Percentiles rank a stretch among this genome's conserved stretches.
These are phyloP conservation scores for Alternaria sp. DNA, from an alignment of 2,329 filamentous ascomycete genomes.

Conservation along the genomic window DNA sequence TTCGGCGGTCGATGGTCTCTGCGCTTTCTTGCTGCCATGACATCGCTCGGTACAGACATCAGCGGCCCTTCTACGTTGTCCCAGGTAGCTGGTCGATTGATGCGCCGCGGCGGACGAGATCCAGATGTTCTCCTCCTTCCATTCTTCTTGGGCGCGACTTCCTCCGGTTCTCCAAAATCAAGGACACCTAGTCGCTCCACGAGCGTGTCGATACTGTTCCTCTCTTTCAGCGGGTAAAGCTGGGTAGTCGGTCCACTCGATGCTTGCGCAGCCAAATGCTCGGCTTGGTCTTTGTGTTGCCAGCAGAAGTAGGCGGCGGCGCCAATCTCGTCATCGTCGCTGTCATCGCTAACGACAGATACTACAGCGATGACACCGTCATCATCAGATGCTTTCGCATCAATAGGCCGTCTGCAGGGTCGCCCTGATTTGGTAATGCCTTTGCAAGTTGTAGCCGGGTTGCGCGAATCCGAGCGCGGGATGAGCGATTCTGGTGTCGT, in stretches of 20 bases:
- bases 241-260: constrained; percentile 43
- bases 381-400: constrained; percentile 52
- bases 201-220: constrained; percentile 86
- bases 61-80: constrained; percentile 53
- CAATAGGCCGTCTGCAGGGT: constrained; percentile 78
- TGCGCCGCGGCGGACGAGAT: constrained; percentile 27
- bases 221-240: constrained; percentile 65
- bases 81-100: constrained; percentile 53
- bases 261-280: constrained; percentile 38
- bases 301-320: constrained; percentile 80
- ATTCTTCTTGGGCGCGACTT: constrained; percentile 45
- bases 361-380: constrained; percentile 50
- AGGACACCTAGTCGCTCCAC: constrained; percentile 78
- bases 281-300: constrained; percentile 91
- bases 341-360: constrained; percentile 44
- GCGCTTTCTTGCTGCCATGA: constrained; percentile 39
- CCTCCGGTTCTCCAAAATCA: constrained; percentile 60
- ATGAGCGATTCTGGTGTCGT: constrained; percentile 80
- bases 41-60: constrained; percentile 51
- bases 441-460: constrained; percentile 82
- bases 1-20: constrained; percentile 25
- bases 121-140: constrained; percentile 23
- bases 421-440: constrained; percentile 84
- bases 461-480: constrained; percentile 80
- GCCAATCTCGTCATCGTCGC: constrained; percentile 61